phyloP scores from a whole-genome alignment of 23 red algal species.

The Chondrus crispus region DNA sequence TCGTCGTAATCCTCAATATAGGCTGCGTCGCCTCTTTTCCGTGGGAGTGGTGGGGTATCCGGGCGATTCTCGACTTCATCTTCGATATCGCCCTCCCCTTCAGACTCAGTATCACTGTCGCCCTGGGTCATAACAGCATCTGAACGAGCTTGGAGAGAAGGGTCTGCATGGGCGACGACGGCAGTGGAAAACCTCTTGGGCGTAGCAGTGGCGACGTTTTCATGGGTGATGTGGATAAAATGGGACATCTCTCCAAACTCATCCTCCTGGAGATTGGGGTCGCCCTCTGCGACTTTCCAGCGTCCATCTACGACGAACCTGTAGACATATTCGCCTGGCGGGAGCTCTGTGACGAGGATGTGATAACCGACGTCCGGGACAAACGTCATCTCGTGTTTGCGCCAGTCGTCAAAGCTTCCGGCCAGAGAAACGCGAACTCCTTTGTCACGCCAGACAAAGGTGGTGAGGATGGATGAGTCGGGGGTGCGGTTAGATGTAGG shows the following conservation, averaged over 20 bases:
- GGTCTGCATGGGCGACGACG: conserved; percentile 21
- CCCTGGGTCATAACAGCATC: conserved; percentile 16
- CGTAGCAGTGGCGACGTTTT: background rate
- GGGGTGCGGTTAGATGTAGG: background rate
- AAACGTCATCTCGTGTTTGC: conserved; percentile 66
- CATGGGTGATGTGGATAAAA: background rate
- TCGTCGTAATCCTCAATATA: conserved; percentile 70
- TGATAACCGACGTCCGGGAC: conserved; percentile 43
- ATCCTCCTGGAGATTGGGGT: conserved; percentile 48
- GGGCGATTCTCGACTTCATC: background rate
- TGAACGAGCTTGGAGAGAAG: background rate
- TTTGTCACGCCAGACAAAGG: conserved; percentile 58
- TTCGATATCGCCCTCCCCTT: conserved; percentile 19
- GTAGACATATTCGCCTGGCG: conserved; percentile 60
- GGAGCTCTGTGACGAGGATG: conserved; percentile 63
- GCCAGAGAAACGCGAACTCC: conserved; percentile 47
- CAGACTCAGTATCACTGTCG: conserved; percentile 43
- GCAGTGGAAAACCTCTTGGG: conserved; percentile 32
- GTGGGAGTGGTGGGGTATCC: background rate
- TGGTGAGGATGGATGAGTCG: conserved; percentile 29
- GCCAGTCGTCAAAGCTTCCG: conserved; percentile 69
- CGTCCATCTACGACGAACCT: conserved; percentile 79
- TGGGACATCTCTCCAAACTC: conserved; percentile 62
- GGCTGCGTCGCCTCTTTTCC: conserved; percentile 20
- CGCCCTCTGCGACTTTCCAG: conserved; percentile 63